Evolutionary conservation across 2,329 filamentous ascomycete species (phyloP), one percentile per base, ranked within the genome.

Genomic region (Aspergillus intermedius): DNA sequence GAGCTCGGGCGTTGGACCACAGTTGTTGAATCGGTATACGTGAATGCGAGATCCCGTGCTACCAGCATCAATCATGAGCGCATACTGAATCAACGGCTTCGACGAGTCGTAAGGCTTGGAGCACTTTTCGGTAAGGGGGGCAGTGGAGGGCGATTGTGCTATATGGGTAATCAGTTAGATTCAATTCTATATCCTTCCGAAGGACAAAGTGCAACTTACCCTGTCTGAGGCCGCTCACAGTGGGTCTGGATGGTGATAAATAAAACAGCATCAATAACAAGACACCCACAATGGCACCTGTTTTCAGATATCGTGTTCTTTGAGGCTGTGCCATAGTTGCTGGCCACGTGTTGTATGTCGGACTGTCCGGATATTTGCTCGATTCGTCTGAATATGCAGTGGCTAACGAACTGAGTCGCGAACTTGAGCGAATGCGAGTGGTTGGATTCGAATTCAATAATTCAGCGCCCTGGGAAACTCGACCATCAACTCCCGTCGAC

Each of bases 1-100:
- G 45, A 98, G 81, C 73, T 96, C 91, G 22, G 93, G 93, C n/a
- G 91, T 91, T 6, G 88, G 74, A 10, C 91, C 93, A 74, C 91
- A 98, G 76, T 97, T 97, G 78, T 97, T 97, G 81, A 97, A 98
- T 67, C 90, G 88, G 79, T 96, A 98, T 51, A 97, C 90, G 75
- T 98, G 94, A 66, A 98, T 96, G 60, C 93, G 87, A 52, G 93
- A 97, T 52, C 93, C 93, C 47, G 93, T 97, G 76, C 91, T 97
- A 60, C 93, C 93, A 43, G 93, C 93, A 71, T 98, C 93, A 64
- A 98, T 88, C 93, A 98, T 98, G 63, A 97, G 81, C 53, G 93
- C 94, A 74, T 97, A 98, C 68, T 98, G 93, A 53, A 96, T 85
- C 57, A 98, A 82, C 44, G 93, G 91, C 75, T 96, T 97, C 56